Base-by-base conservation (phyloP, 1,284 basidiomycete genomes). In the Trichosporon inkin region DNA sequence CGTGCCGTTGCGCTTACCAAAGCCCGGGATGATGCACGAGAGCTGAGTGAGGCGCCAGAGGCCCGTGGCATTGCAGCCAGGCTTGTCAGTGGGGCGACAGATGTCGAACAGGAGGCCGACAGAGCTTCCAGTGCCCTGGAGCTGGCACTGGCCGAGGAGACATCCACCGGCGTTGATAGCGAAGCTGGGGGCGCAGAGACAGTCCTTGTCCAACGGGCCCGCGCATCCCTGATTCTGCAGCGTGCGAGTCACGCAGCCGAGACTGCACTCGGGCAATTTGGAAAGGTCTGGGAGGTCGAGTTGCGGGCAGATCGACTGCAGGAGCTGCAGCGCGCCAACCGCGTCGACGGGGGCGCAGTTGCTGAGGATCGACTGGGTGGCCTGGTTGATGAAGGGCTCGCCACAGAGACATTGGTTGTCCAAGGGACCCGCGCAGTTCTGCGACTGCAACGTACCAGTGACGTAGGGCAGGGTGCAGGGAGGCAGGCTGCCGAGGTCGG, bases 1-100 rank as follows among this genome's bases (percentile, higher is more conserved):
- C 14, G 53, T 54, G 14, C 20, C 40, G 19, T 24, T 13, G 20
- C 40, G 44, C 44, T 32, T 49, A 11, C 44, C 22, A 16, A 32
- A 16, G 13, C 24, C 24, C 7, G 44, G 44, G 22, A 49, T 22
- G 24, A 49, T 36, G 40, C 57, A 58, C 7, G 11, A 11, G 22
- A 53, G 52, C 39, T 58, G 51, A n/a, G 53, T 44, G 20, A 58
- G 39, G 20, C 32, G 17, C 52, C 52, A 58, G 41, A 58, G 10
- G 19, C 57, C 53, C 8, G 57, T 54, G 1, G 57, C 57, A 3
- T 40, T 35, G 51, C 57, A 58, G 22, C 19, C 24, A 7, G 19
- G n/a, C 14, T 35, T 36, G 16, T 22, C 34, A 2, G 13, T 8
- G 13, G 52, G 52, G 32, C 53, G 40, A 35, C 57, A 58, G 35